Evolutionary conservation across 2,329 filamentous ascomycete genomes (phyloP).

Genomic region (Aspergillus latus): DNA sequence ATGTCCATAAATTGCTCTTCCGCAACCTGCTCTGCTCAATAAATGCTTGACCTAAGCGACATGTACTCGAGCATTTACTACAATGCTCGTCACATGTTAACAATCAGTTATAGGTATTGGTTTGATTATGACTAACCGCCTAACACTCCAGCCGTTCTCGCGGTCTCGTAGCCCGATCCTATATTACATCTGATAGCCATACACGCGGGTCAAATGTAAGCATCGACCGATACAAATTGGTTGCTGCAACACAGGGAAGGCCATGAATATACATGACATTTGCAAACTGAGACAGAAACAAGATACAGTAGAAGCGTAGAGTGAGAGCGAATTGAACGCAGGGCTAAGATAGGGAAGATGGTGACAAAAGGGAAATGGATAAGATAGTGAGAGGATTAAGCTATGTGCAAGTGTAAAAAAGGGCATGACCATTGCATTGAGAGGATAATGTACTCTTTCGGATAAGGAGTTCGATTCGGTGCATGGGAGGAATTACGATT

Average conservation of each 20-base stretch:
- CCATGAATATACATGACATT: slow-evolving; percentile 20
- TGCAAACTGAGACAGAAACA: slow-evolving; percentile 7
- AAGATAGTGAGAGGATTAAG: slow-evolving; percentile 1
- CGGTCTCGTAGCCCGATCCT: slow-evolving; percentile 15
- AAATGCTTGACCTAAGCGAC: background rate
- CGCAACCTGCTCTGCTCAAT: background rate
- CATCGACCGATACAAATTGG: background rate
- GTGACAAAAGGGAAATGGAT: slow-evolving; percentile 6
- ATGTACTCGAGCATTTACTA: background rate
- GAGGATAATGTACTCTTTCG: background rate
- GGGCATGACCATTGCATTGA: slow-evolving; percentile 2
- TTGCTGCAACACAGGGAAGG: background rate
- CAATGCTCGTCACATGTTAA: background rate
- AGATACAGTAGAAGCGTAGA: slow-evolving; percentile 9
- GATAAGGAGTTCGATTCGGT: background rate
- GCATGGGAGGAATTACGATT: no score
- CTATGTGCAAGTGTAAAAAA: slow-evolving; percentile 16
- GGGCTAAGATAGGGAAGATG: slow-evolving; percentile 13
- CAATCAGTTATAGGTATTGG: slow-evolving; percentile 4
- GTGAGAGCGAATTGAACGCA: slow-evolving; percentile 2
- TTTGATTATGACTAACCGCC: slow-evolving; percentile 11
- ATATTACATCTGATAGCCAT: slow-evolving; percentile 17
- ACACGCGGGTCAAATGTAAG: slow-evolving; percentile 3
- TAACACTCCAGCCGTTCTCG: slow-evolving; percentile 5
- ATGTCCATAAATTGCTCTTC: background rate